Conservation (phyloP, 495 filamentous ascomycete genomes). For the Neurospora cerealis region DNA sequence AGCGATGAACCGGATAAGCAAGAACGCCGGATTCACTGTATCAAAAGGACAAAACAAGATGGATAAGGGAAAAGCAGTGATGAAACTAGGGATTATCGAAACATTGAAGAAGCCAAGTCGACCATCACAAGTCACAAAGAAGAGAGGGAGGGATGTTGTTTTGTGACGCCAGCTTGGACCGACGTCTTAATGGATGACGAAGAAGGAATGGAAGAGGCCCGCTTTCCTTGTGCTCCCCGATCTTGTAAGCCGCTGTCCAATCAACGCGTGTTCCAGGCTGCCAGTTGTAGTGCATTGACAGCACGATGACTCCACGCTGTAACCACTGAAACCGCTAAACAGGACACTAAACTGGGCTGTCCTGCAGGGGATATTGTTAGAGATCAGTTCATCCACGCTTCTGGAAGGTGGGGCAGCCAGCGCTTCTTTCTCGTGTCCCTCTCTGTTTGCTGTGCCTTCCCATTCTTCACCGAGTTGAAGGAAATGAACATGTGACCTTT, state of each 20-base stretch:
- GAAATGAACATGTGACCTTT: neutral
- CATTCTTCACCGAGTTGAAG: neutral
- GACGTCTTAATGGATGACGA: neutral
- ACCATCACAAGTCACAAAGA: neutral
- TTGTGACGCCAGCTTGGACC: constrained; percentile 4
- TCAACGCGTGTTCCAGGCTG: neutral
- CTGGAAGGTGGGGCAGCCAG: neutral
- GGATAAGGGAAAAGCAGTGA: neutral
- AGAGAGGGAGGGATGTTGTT: neutral
- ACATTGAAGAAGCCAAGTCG: neutral
- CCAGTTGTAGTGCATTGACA: neutral
- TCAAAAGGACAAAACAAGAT: neutral
- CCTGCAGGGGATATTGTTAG: neutral
- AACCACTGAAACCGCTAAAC: neutral
- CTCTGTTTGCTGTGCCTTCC: neutral
- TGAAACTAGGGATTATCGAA: neutral
- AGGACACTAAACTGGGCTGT: neutral
- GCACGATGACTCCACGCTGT: neutral
- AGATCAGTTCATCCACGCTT: neutral
- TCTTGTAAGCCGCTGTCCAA: neutral
- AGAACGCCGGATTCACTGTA: neutral
- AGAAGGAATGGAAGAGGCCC: neutral
- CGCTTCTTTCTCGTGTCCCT: neutral
- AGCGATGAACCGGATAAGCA: neutral
- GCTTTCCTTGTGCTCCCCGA: neutral